These are phyloP conservation scores for Pythium folliculosum DNA, from an alignment of 352 stramenopile species.

Conservation along the genomic window DNA sequence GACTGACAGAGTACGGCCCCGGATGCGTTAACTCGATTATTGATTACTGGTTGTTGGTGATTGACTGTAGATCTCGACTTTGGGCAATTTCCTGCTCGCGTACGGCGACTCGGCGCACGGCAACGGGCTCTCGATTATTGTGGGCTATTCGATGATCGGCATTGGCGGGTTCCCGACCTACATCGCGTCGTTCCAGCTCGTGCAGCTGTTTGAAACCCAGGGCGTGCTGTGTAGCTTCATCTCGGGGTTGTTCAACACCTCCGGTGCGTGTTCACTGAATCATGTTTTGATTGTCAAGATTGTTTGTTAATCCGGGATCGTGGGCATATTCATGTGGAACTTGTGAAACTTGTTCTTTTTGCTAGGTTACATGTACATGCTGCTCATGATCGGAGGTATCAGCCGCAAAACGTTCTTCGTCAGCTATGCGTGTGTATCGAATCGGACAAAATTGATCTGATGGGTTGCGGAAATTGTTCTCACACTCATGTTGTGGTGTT, in stretches of 20 bases:
- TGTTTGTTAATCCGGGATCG: background rate
- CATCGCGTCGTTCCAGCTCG: constrained; percentile 73
- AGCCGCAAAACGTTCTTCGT: constrained; percentile 55
- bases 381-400: constrained; percentile 51
- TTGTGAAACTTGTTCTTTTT: background rate
- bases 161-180: constrained; percentile 63
- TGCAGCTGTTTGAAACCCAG: constrained; percentile 68
- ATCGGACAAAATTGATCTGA: too few species aligned
- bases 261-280: constrained; percentile 20
- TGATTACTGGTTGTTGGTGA: background rate
- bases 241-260: constrained; percentile 81
- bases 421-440: constrained; percentile 44
- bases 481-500: background rate
- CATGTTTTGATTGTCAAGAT: too few species aligned
- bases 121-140: constrained; percentile 54
- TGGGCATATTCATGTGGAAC: too few species aligned
- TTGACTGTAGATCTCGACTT: background rate
- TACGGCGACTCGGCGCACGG: constrained; percentile 51
- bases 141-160: constrained; percentile 62
- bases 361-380: constrained; percentile 74
- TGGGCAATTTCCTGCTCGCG: constrained; percentile 56
- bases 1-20: too few species aligned
- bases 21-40: background rate
- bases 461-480: background rate
- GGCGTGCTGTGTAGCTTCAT: constrained; percentile 70